Conservation (phyloP, 768 basidiomycete species). For the Cyclocybe aegerita region DNA sequence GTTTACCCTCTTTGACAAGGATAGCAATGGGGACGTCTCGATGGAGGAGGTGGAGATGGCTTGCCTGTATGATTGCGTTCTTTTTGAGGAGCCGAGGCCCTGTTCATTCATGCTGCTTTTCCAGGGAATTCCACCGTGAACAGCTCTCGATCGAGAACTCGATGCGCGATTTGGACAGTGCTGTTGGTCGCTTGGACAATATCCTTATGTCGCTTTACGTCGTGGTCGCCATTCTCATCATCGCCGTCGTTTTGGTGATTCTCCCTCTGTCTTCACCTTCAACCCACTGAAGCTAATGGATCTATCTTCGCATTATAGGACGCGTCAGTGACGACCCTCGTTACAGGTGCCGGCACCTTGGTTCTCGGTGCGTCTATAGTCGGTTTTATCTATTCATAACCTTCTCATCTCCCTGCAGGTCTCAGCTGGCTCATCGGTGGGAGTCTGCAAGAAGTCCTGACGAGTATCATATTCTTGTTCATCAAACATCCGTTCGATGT, state of each 20-base stretch:
- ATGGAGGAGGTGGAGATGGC: conserved; percentile 77
- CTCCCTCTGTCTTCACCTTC: conserved; percentile 8
- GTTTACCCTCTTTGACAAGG: conserved; percentile 69
- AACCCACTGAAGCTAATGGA: background rate
- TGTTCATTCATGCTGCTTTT: background rate
- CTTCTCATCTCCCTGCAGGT: conserved; percentile 34
- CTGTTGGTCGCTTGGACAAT: conserved; percentile 82
- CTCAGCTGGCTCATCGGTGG: conserved; percentile 87
- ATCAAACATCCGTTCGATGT: conserved; percentile 86
- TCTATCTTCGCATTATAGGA: conserved; percentile 40
- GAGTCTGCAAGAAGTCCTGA: conserved; percentile 77
- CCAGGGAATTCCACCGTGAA: conserved; percentile 81
- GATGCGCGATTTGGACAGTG: conserved; percentile 89
- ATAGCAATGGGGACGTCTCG: conserved; percentile 69
- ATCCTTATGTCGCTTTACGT: conserved; percentile 83
- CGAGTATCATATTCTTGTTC: conserved; percentile 89
- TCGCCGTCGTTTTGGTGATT: conserved; percentile 77
- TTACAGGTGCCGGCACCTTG: conserved; percentile 72
- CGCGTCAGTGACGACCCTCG: conserved; percentile 68
- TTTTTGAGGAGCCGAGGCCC: conserved; percentile 1
- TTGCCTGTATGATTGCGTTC: conserved; percentile 47
- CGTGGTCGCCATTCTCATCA: conserved; percentile 70
- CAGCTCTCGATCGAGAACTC: conserved; percentile 80
- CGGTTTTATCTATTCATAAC: conserved; percentile 1
- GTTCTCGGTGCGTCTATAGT: conserved; percentile 39